phyloP scores from a whole-genome alignment of 495 filamentous ascomycete species.

The Hypoxylon trugodes region DNA sequence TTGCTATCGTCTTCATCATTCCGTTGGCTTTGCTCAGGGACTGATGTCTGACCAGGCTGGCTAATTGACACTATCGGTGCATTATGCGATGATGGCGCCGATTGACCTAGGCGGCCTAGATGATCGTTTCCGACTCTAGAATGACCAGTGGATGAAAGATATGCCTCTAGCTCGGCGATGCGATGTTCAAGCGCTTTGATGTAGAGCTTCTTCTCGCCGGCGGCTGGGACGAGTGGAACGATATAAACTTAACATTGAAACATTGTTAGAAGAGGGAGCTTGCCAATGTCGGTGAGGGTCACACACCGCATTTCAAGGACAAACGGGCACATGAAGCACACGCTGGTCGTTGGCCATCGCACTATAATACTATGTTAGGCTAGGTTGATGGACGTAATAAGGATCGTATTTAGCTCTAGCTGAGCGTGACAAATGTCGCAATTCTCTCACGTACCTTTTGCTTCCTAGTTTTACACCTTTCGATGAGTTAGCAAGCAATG shows the following conservation, averaged over 20 bases:
- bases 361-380: constrained; percentile 34
- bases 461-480: constrained; percentile 45
- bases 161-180: constrained; percentile 42
- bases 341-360: constrained; percentile 41
- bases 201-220: constrained; percentile 45
- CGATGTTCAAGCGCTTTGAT: constrained; percentile 48
- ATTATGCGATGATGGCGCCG: constrained; percentile 18
- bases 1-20: constrained; percentile 35
- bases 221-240: constrained; percentile 40
- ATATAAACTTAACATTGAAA: constrained; percentile 32
- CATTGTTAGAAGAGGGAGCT: background rate
- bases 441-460: constrained; percentile 38
- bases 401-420: no score
- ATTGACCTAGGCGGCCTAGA: constrained; percentile 20
- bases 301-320: constrained; percentile 43
- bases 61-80: background rate
- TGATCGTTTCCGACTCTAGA: constrained; percentile 28
- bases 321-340: constrained; percentile 43
- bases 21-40: constrained; percentile 5
- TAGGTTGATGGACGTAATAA: background rate
- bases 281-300: background rate
- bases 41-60: constrained; percentile 10
- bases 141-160: constrained; percentile 37
- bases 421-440: background rate
- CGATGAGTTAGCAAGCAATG: constrained; percentile 8